Conservation (phyloP, 305 asterid species). For the Salvia sclarea region DNA sequence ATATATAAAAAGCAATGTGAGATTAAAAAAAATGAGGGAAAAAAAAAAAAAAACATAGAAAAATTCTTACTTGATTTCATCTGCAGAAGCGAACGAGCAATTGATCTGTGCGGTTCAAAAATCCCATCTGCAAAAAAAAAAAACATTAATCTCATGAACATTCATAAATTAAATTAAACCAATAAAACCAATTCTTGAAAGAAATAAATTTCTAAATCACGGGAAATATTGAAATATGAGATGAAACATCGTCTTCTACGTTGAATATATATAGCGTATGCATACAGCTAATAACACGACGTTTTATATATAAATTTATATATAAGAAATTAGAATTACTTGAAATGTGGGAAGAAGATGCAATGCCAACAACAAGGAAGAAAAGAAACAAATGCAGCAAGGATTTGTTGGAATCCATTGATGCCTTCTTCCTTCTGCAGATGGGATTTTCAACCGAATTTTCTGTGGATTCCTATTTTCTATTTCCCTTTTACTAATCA, state of each 20-base stretch:
- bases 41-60: not conserved
- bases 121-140: constrained; percentile 39
- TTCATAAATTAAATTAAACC: not conserved
- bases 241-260: no score
- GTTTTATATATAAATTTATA: not conserved
- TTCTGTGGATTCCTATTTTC: constrained; percentile 13
- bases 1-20: no score
- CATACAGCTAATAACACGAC: no score
- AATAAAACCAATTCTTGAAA: not conserved
- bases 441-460: constrained; percentile 17
- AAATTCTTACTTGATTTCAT: constrained; percentile 50
- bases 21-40: not conserved
- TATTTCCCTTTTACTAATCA: not conserved
- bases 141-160: not conserved
- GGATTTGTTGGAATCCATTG: constrained; percentile 46
- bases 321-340: constrained; percentile 34
- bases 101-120: constrained; percentile 37
- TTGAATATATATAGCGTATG: no score
- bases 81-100: constrained; percentile 72
- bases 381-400: constrained; percentile 42
- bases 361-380: constrained; percentile 47
- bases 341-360: constrained; percentile 61
- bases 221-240: no score
- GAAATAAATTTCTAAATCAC: no score
- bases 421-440: constrained; percentile 32